phyloP scores from a whole-genome alignment of 768 basidiomycete species.

The Panus rudis region DNA sequence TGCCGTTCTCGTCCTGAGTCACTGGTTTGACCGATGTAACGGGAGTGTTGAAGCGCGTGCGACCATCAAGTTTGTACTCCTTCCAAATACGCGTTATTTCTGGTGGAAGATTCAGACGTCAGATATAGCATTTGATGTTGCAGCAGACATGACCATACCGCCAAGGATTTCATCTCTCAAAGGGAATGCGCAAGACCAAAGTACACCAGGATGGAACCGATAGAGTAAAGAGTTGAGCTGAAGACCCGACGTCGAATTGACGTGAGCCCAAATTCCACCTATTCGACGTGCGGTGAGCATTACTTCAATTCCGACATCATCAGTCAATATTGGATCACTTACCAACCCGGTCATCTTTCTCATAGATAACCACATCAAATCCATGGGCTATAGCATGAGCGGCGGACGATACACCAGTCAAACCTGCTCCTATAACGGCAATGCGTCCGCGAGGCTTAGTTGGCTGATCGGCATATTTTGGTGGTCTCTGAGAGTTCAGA shows the following conservation, averaged over 20 bases:
- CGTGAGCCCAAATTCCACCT: slow-evolving; percentile 47
- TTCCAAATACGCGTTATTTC: slow-evolving; percentile 40
- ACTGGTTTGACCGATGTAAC: slow-evolving; percentile 31
- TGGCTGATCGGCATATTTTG: slow-evolving; percentile 17
- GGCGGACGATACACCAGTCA: slow-evolving; percentile 47
- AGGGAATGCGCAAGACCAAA: slow-evolving; percentile 41
- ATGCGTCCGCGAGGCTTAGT: slow-evolving; percentile 34
- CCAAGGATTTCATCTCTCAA: slow-evolving; percentile 42
- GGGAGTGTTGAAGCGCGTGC: slow-evolving; percentile 38
- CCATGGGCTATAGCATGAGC: slow-evolving; percentile 45
- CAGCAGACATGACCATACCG: slow-evolving; percentile 20
- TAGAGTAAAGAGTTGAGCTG: slow-evolving; percentile 46
- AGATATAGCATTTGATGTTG: slow-evolving; percentile 4
- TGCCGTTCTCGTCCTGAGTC: slow-evolving; percentile 8
- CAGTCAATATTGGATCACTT: not conserved
- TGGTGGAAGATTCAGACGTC: slow-evolving; percentile 3
- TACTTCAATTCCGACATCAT: slow-evolving; percentile 15
- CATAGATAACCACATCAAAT: slow-evolving; percentile 47
- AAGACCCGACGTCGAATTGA: slow-evolving; percentile 43
- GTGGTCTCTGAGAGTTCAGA: slow-evolving; percentile 4
- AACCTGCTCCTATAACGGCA: slow-evolving; percentile 43
- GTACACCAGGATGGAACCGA: slow-evolving; percentile 40
- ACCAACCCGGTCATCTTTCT: slow-evolving; percentile 23
- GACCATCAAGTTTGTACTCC: slow-evolving; percentile 39
- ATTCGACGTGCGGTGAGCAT: not conserved